A percentile compares a stretch with the other conserved stretches of the same genome.
These are phyloP conservation scores for Candida easanensis DNA, from an alignment of 805 yeast species.

Conservation along the genomic window DNA sequence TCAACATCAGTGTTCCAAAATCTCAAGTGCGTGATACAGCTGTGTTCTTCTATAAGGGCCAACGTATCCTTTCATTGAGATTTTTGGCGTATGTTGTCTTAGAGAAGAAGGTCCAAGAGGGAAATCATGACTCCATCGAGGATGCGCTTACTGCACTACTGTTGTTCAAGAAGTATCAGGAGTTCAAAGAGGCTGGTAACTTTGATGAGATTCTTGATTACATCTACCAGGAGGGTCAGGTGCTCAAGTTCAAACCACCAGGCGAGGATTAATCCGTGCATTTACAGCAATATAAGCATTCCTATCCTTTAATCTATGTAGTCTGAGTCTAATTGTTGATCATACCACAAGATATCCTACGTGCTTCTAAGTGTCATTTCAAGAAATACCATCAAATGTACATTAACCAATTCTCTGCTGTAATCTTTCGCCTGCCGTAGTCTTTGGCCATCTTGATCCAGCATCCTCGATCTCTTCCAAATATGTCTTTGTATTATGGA, in stretches of 20 bases:
- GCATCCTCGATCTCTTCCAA: constrained; percentile 33
- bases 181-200: constrained; percentile 53
- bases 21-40: constrained; percentile 89
- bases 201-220: constrained; percentile 61
- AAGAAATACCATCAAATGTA: too few species aligned
- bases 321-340: too few species aligned
- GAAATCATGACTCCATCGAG: constrained; percentile 95
- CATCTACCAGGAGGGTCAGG: constrained; percentile 66
- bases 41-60: constrained; percentile 70
- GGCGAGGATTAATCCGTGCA: constrained; percentile 20
- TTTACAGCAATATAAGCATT: too few species aligned
- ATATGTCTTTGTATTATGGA: constrained; percentile 43
- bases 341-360: too few species aligned
- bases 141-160: constrained; percentile 87
- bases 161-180: constrained; percentile 69
- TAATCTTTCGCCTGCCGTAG: constrained; percentile 11
- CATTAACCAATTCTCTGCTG: constrained; percentile 9
- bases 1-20: constrained; percentile 84
- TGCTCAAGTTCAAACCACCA: constrained; percentile 28
- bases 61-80: constrained; percentile 77
- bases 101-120: constrained; percentile 76
- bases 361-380: too few species aligned
- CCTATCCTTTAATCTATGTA: too few species aligned
- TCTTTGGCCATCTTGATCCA: constrained; percentile 35
- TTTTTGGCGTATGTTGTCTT: constrained; percentile 81